Conservation (phyloP, 257 asterid genomes). For the Salvia splendens region DNA sequence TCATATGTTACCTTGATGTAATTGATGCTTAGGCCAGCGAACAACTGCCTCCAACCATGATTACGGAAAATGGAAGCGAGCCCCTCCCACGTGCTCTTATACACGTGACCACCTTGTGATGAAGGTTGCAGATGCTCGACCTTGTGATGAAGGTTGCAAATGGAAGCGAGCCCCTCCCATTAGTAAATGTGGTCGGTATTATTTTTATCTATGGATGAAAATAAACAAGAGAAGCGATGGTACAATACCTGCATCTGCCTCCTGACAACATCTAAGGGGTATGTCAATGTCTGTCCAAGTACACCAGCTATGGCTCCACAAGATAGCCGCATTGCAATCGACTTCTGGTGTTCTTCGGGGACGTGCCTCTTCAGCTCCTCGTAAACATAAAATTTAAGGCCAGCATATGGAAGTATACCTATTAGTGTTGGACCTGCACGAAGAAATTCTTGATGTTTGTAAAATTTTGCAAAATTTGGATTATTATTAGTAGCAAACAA, state of each 20-base stretch:
- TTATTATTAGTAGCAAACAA: background rate
- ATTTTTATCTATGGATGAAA: no score
- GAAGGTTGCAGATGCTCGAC: slow-evolving; percentile 78
- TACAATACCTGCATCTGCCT: slow-evolving; percentile 94
- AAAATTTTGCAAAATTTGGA: background rate
- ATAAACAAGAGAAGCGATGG: background rate
- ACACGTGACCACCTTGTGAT: slow-evolving; percentile 45
- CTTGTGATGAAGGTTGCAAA: no score
- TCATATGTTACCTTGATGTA: slow-evolving; percentile 71
- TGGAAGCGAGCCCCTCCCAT: no score
- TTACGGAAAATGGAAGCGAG: slow-evolving; percentile 54
- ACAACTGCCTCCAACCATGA: slow-evolving; percentile 90
- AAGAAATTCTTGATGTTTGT: slow-evolving; percentile 6
- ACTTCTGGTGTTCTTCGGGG: slow-evolving; percentile 81
- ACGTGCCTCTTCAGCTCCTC: slow-evolving; percentile 83
- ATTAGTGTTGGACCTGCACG: slow-evolving; percentile 83
- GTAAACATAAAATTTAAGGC: slow-evolving; percentile 83
- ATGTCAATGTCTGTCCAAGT: slow-evolving; percentile 93
- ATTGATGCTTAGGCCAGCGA: slow-evolving; percentile 93
- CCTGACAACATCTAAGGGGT: slow-evolving; percentile 93
- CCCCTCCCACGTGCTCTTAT: slow-evolving; percentile 74
- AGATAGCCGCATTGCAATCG: slow-evolving; percentile 74
- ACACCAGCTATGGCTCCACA: slow-evolving; percentile 98
- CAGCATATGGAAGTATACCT: slow-evolving; percentile 97
- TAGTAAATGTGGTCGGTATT: no score